Base-by-base conservation (phyloP, 805 yeast species). In the Teunomyces gatunensis region DNA sequence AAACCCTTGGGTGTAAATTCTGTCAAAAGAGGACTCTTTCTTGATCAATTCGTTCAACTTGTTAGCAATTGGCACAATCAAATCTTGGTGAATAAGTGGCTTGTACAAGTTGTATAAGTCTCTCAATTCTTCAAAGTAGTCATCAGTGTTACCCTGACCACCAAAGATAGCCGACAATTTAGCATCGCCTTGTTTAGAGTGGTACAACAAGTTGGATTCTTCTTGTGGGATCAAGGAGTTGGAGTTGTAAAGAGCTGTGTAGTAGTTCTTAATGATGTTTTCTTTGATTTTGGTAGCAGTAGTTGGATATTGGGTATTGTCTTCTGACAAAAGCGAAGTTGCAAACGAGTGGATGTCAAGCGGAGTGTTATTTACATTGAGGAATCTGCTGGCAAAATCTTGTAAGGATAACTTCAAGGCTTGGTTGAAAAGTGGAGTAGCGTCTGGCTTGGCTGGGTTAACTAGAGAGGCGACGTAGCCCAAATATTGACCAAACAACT, bases 131-230 rank as follows among this genome's bases (percentile, higher is more conserved):
- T 91, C 97, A 59, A 94, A 94, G 75, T 89, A 94, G 67, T 94
- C 97, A 65, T 94, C 98, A 45, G 96, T 85, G 75, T 89, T 92
- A 71, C 99, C 99, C 76, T 94, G 99, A 62, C 99, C 99, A 66
- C 99, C 99, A 61, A 92, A 94, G 57, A 94, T 83, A 54, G 97
- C 96, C 50, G 79, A 82, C 47, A 91, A 69, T 51, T 77, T 74
- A 39, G 91, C 88, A 44, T 77, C 69, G 36, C 76, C 71, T 49
- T 76, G 75, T 44, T 73, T 63, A n/a, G 79, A 80, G 44, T 87
- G 82, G 52, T 82, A 76, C 65, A 89, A 78, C 49, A 92, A 76
- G 44, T 86, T 68, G 4, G 71, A 63, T 46, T 62, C 65, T 29
- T 51, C 50, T 33, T 56, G 52, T 28, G 57, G 53, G 42, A 66